Conservation (phyloP, 192 early-diverging fungal genomes). For the Coemansia sp. region DNA sequence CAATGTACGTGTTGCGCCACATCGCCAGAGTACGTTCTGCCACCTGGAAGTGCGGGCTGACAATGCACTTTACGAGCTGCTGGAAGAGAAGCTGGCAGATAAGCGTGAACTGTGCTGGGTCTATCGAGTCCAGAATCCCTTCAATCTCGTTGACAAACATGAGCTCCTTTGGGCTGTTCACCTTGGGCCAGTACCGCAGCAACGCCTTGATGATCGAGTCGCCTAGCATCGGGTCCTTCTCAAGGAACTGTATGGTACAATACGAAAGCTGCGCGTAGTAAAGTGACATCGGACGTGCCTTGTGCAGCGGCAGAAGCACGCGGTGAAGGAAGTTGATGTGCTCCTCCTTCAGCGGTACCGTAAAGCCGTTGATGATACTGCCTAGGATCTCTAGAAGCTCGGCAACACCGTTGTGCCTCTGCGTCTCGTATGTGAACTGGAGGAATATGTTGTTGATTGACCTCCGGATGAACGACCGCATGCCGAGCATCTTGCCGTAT, state of each 20-base stretch:
- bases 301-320: constrained; percentile 95
- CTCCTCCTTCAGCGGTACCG: constrained; percentile 97
- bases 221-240: constrained; percentile 94
- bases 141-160: constrained; percentile 99
- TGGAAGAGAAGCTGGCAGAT: constrained; percentile 90
- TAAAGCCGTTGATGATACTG: constrained; percentile 99
- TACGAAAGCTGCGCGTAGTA: constrained; percentile 98
- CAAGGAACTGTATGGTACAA: constrained; percentile 98
- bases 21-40: constrained; percentile 97
- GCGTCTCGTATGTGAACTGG: constrained; percentile 96
- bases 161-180: constrained; percentile 98
- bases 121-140: constrained; percentile 94
- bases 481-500: constrained; percentile 97
- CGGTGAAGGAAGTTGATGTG: constrained; percentile 94
- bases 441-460: constrained; percentile 99
- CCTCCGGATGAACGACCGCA: constrained; percentile 94
- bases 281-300: constrained; percentile 88
- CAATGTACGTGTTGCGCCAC: constrained; percentile 99
- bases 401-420: constrained; percentile 96
- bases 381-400: constrained; percentile 98
- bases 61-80: constrained; percentile 87
- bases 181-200: constrained; percentile 97
- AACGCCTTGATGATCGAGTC: constrained; percentile 87
- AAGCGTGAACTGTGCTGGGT: constrained; percentile 87
- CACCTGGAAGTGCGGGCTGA: constrained; percentile 99